phyloP scores from a whole-genome alignment of 768 basidiomycete species.

The Paxillus rubicundulus region DNA sequence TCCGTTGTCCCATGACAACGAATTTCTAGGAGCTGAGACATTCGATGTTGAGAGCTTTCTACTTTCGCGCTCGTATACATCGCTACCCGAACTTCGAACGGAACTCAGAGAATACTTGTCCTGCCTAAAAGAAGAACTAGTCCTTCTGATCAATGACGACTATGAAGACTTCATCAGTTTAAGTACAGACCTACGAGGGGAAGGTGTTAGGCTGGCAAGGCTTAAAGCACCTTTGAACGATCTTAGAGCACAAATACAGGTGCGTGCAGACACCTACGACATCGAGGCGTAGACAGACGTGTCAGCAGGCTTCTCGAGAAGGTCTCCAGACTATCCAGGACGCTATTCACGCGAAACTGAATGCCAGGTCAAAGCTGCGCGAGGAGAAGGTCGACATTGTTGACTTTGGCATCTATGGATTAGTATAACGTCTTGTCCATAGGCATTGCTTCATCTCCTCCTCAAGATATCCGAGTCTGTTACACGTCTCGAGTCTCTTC shows the following conservation, averaged over 20 bases:
- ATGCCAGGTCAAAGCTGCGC: slow-evolving; percentile 68
- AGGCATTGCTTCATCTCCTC: slow-evolving; percentile 84
- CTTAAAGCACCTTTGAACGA: slow-evolving; percentile 66
- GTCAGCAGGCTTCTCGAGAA: slow-evolving; percentile 49
- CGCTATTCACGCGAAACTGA: slow-evolving; percentile 75
- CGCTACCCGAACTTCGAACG: slow-evolving; percentile 80
- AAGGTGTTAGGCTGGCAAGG: slow-evolving; percentile 67
- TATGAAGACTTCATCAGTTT: slow-evolving; percentile 97
- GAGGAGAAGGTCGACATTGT: slow-evolving; percentile 67
- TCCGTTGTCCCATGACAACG: slow-evolving; percentile 80
- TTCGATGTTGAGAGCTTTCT: slow-evolving; percentile 90
- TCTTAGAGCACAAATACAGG: slow-evolving; percentile 66
- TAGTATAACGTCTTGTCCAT: slow-evolving; percentile 4
- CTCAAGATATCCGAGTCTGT: slow-evolving; percentile 93
- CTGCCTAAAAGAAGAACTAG: slow-evolving; percentile 86
- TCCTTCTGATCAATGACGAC: slow-evolving; percentile 94
- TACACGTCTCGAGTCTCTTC: slow-evolving; percentile 80
- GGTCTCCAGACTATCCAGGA: slow-evolving; percentile 67
- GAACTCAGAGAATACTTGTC: slow-evolving; percentile 87
- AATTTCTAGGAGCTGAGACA: slow-evolving; percentile 59
- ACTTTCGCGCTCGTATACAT: slow-evolving; percentile 78
- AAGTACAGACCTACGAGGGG: slow-evolving; percentile 87
- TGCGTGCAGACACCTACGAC: slow-evolving; percentile 36
- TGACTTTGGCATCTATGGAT: neutral
- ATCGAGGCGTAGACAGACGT: neutral